These are phyloP conservation scores for Corylus heterophylla DNA, from an alignment of 306 rosid species.

Conservation along the genomic window DNA sequence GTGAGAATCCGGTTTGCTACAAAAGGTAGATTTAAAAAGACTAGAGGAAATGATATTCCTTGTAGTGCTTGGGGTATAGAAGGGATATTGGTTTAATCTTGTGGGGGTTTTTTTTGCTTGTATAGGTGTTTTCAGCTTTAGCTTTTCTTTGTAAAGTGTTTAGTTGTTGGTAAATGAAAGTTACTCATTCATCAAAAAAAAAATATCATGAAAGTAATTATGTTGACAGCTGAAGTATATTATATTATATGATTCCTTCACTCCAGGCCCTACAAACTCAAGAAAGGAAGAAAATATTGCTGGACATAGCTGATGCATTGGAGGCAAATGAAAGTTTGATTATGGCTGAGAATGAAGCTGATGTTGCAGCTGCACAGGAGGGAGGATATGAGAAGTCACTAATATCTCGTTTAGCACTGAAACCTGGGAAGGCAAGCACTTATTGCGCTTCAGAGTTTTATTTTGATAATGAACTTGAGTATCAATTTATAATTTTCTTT, in stretches of 20 bases:
- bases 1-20: too few species aligned
- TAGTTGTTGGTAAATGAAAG: too few species aligned
- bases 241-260: conserved; percentile 15
- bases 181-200: too few species aligned
- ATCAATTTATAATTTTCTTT: background rate
- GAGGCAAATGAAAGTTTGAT: conserved; percentile 60
- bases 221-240: background rate
- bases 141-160: too few species aligned
- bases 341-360: conserved; percentile 60
- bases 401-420: conserved; percentile 72
- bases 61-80: too few species aligned
- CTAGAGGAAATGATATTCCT: too few species aligned
- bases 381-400: conserved; percentile 69
- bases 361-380: conserved; percentile 62
- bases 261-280: conserved; percentile 51
- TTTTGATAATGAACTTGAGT: background rate
- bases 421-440: conserved; percentile 71
- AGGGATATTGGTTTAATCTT: too few species aligned
- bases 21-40: too few species aligned
- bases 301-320: conserved; percentile 68
- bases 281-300: conserved; percentile 70
- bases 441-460: background rate
- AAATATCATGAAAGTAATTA: background rate
- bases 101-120: too few species aligned
- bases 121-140: too few species aligned